Conservation (phyloP, 2,329 filamentous ascomycete genomes). For the Penicillium italicum region DNA sequence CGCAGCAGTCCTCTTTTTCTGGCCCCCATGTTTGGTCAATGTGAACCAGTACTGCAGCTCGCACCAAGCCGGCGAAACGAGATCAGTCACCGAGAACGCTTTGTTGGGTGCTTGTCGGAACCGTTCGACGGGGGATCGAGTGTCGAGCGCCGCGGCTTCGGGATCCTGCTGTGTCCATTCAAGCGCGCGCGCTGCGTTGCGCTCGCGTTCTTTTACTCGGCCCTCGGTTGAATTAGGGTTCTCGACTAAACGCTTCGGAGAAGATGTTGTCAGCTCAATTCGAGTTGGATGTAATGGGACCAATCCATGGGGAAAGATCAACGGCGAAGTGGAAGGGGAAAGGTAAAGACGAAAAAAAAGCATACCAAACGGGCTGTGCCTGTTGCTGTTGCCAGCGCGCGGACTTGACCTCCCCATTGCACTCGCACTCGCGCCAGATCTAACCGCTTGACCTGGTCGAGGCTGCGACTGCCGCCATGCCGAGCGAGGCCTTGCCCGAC, state of each 20-base stretch:
- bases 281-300: not conserved
- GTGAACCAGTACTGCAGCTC: constrained; percentile 92
- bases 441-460: constrained; percentile 16
- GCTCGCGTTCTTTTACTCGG: constrained; percentile 32
- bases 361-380: constrained; percentile 33
- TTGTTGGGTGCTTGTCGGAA: constrained; percentile 76
- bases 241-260: constrained; percentile 59
- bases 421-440: constrained; percentile 9
- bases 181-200: constrained; percentile 25
- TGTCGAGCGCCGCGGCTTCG: constrained; percentile 37
- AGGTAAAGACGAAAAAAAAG: not conserved
- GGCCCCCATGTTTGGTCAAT: constrained; percentile 73
- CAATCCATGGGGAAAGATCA: not conserved
- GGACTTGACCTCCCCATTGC: constrained; percentile 28
- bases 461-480: constrained; percentile 21
- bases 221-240: constrained; percentile 39
- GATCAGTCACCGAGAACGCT: constrained; percentile 79
- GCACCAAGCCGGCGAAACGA: constrained; percentile 90
- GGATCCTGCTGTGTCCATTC: constrained; percentile 24
- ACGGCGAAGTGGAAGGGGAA: constrained; percentile 44
- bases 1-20: constrained; percentile 69
- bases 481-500: constrained; percentile 37
- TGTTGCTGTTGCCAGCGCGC: constrained; percentile 26
- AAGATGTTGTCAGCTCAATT: constrained; percentile 57
- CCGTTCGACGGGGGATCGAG: constrained; percentile 65